phyloP scores from a whole-genome alignment of 1,139 yeast species.

The Zygosaccharomyces pseudobailii region DNA sequence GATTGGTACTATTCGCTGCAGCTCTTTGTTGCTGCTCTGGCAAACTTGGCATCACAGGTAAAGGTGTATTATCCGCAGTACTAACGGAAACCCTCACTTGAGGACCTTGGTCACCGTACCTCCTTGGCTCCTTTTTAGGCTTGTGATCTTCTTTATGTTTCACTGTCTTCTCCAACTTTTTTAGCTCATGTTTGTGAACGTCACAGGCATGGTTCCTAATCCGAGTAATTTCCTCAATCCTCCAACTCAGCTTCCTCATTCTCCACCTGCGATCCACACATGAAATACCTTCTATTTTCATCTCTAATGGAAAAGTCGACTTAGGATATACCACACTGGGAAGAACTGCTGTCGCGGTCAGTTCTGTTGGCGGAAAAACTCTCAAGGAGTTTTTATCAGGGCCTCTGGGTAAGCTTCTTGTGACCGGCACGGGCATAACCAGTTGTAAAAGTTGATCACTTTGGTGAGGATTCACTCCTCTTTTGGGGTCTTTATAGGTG shows the following conservation, averaged over 20 bases:
- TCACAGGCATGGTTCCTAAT: conserved; percentile 56
- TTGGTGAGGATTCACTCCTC: conserved; percentile 24
- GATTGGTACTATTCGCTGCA: conserved; percentile 2
- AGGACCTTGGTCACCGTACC: conserved; percentile 39
- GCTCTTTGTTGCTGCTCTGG: conserved; percentile 4
- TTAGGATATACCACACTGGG: conserved; percentile 90
- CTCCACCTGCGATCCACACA: conserved; percentile 73
- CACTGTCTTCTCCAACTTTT: conserved; percentile 44
- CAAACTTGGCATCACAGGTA: conserved; percentile 10
- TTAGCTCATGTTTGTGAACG: conserved; percentile 48
- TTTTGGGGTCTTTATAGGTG: conserved; percentile 38
- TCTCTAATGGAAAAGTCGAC: conserved; percentile 75
- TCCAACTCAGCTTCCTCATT: conserved; percentile 85
- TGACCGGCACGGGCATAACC: conserved; percentile 65
- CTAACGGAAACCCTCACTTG: conserved; percentile 33
- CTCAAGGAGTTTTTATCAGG: conserved; percentile 83
- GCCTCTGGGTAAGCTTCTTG: conserved; percentile 74
- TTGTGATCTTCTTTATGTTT: conserved; percentile 31
- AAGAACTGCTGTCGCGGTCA: conserved; percentile 77
- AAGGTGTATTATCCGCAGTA: conserved; percentile 23
- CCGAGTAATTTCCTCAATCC: conserved; percentile 76
- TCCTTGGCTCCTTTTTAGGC: conserved; percentile 30
- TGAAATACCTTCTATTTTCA: conserved; percentile 75
- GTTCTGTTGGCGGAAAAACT: conserved; percentile 92
- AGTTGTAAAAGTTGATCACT: conserved; percentile 38